Percentiles rank a stretch among this genome's conserved stretches.
Evolutionary conservation across 352 stramenopile genomes (phyloP).

Genomic region (Globisporangium irregulare): DNA sequence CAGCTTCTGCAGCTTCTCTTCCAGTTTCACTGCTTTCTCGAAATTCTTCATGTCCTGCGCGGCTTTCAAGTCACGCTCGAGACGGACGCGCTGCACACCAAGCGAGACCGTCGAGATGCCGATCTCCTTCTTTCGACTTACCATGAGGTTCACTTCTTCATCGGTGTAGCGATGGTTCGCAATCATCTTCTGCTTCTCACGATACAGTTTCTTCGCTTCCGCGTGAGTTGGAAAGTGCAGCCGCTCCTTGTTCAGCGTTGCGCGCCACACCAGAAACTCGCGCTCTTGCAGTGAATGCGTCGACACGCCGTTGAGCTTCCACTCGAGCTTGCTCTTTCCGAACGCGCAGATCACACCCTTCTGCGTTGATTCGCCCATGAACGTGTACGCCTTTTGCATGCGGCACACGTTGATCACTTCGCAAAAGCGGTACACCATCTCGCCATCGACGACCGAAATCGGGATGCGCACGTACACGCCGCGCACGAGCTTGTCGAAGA

Average conservation of each 20-base stretch:
- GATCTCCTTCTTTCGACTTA: slow-evolving; percentile 65
- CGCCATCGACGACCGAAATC: slow-evolving; percentile 65
- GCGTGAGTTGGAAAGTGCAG: slow-evolving; percentile 70
- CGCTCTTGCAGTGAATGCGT: slow-evolving; percentile 70
- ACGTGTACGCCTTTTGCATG: slow-evolving; percentile 57
- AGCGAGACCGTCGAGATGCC: slow-evolving; percentile 64
- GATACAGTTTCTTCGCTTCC: slow-evolving; percentile 60
- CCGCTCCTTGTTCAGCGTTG: slow-evolving; percentile 75
- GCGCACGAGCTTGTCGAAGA: slow-evolving; percentile 74
- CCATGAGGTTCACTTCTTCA: slow-evolving; percentile 77
- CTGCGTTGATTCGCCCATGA: slow-evolving; percentile 67
- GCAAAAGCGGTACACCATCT: slow-evolving; percentile 85
- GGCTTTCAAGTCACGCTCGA: slow-evolving; percentile 75
- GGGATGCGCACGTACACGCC: slow-evolving; percentile 73
- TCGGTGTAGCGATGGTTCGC: slow-evolving; percentile 78
- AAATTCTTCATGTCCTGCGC: slow-evolving; percentile 88
- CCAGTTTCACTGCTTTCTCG: slow-evolving; percentile 74
- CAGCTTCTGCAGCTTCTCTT: slow-evolving; percentile 61
- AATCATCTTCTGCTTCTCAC: slow-evolving; percentile 66
- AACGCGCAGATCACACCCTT: slow-evolving; percentile 75
- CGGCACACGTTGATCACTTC: slow-evolving; percentile 69
- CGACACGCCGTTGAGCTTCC: slow-evolving; percentile 69
- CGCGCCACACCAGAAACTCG: slow-evolving; percentile 81
- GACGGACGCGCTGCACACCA: slow-evolving; percentile 69
- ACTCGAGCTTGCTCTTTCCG: slow-evolving; percentile 74